These are phyloP conservation scores for Penicillium diatomitis DNA, from an alignment of 495 filamentous ascomycete species.

Conservation along the genomic window DNA sequence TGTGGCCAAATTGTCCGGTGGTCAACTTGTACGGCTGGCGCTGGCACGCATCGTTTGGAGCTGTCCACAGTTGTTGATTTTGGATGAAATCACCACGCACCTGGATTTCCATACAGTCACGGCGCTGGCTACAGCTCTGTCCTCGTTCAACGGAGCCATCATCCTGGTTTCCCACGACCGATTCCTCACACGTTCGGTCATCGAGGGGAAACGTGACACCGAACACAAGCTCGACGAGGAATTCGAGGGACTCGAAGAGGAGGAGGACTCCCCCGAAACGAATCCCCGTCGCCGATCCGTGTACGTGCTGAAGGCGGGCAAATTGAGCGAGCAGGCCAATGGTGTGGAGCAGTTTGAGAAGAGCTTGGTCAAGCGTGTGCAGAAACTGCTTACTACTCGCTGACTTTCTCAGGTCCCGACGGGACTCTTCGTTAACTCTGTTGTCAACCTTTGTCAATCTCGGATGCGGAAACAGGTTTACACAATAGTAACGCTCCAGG, in stretches of 20 bases:
- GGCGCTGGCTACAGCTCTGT: constrained; percentile 55
- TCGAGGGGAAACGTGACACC: constrained; percentile 50
- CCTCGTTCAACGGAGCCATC: constrained; percentile 59
- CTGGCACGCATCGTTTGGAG: constrained; percentile 59
- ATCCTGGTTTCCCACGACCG: constrained; percentile 70
- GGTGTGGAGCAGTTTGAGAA: constrained; percentile 59
- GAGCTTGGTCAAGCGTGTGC: constrained; percentile 49
- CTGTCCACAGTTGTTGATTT: constrained; percentile 61
- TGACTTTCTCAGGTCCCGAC: no score
- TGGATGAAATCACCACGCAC: constrained; percentile 84
- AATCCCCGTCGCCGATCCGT: constrained; percentile 45
- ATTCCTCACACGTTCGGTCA: constrained; percentile 58
- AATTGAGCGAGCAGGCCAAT: constrained; percentile 43
- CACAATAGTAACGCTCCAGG: no score
- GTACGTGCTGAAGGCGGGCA: constrained; percentile 49
- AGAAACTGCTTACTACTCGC: constrained; percentile 23
- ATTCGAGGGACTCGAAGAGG: constrained; percentile 41
- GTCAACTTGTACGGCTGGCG: constrained; percentile 70
- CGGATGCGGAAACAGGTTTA: no score
- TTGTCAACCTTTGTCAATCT: no score
- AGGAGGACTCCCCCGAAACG: constrained; percentile 36
- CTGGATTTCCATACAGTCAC: constrained; percentile 69
- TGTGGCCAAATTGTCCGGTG: constrained; percentile 58
- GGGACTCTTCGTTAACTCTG: no score
- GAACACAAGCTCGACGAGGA: constrained; percentile 38